phyloP scores from a whole-genome alignment of 345 rosid genomes.

The Linum usitatissimum region DNA sequence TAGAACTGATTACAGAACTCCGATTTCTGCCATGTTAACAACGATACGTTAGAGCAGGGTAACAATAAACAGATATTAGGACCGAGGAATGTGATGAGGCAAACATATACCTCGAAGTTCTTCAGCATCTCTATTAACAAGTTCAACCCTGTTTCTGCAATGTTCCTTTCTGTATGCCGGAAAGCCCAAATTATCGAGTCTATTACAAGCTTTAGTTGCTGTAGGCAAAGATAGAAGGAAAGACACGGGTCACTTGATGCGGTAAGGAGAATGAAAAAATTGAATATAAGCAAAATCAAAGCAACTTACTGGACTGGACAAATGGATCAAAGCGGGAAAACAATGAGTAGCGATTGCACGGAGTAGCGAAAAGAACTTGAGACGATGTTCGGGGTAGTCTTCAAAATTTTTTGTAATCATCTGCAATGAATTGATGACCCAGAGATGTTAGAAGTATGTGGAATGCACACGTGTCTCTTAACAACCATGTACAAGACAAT shows the following conservation, averaged over 20 bases:
- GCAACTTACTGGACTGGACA: conserved; percentile 81
- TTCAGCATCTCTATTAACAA: conserved; percentile 87
- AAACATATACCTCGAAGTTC: conserved; percentile 65
- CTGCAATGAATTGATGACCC: conserved; percentile 27
- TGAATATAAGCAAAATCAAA: background rate
- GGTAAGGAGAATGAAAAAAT: background rate
- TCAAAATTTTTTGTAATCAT: conserved; percentile 98
- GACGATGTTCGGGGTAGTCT: conserved; percentile 98
- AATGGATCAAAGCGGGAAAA: conserved; percentile 81
- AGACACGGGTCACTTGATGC: conserved; percentile 2
- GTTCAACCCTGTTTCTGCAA: conserved; percentile 94
- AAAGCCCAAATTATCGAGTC: conserved; percentile 99
- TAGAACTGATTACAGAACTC: conserved; percentile 88
- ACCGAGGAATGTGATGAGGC: background rate
- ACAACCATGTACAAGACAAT: background rate
- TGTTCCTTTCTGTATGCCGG: conserved; percentile 98
- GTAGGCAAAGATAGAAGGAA: conserved; percentile 7
- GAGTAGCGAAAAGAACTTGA: conserved; percentile 92
- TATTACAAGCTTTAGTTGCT: conserved; percentile 98
- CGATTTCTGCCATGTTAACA: conserved; percentile 31
- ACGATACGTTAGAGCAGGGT: conserved; percentile 13
- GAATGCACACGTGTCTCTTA: background rate
- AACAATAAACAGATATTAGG: background rate
- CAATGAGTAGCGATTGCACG: conserved; percentile 94
- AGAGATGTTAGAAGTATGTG: conserved; percentile 8